These are phyloP conservation scores for Hemerocallis citrina DNA, from an alignment of 106 monocot genomes.

Conservation along the genomic window DNA sequence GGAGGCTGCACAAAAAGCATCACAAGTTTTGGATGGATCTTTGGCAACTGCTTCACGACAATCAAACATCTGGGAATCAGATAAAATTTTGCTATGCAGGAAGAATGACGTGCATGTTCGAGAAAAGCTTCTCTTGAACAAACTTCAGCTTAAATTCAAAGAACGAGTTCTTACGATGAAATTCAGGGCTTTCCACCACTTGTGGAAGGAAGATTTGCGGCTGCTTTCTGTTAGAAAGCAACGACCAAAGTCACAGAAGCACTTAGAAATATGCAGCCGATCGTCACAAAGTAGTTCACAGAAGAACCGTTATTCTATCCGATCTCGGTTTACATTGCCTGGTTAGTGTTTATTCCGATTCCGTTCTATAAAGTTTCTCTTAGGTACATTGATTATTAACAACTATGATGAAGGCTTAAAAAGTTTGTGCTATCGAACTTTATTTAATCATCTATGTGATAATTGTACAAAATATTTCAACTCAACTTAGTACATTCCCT, in stretches of 20 bases:
- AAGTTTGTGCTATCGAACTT: no score
- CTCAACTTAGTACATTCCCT: no score
- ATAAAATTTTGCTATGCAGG: constrained; percentile 7
- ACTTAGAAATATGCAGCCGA: constrained; percentile 30
- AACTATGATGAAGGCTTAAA: no score
- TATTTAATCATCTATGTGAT: no score
- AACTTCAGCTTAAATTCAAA: constrained; percentile 43
- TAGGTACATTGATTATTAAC: not conserved
- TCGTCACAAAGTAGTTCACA: constrained; percentile 33
- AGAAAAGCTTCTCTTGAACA: constrained; percentile 34
- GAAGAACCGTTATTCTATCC: constrained; percentile 34
- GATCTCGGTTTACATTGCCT: constrained; percentile 28
- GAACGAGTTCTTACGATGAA: constrained; percentile 54
- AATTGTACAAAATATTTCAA: no score
- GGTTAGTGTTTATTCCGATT: constrained; percentile 32
- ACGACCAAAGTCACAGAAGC: constrained; percentile 59
- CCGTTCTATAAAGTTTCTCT: not conserved
- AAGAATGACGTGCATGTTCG: constrained; percentile 26
- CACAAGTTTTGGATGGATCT: constrained; percentile 19
- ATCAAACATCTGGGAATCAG: constrained; percentile 24
- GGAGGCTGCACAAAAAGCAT: constrained; percentile 30
- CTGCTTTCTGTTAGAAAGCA: constrained; percentile 43
- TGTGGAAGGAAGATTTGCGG: constrained; percentile 82
- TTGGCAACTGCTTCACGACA: constrained; percentile 4
- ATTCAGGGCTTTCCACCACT: constrained; percentile 47